Conservation (phyloP, 768 basidiomycete species). For the Hygrophoropsis aurantiaca region DNA sequence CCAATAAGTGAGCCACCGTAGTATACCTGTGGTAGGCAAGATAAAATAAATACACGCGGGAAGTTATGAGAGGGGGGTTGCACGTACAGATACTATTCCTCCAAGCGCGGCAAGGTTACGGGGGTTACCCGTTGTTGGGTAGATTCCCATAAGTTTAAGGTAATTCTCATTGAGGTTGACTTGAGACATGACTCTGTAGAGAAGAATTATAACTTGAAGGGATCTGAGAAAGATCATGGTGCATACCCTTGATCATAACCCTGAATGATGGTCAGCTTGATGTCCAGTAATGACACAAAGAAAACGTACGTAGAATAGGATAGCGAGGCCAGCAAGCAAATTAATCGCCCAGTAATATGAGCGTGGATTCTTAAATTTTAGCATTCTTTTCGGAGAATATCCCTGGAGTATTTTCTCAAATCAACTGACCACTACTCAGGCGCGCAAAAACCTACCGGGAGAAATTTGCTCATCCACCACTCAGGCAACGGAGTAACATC, state of each 20-base stretch:
- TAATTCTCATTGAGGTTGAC: conserved; percentile 7
- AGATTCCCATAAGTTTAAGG: conserved; percentile 4
- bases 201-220: background rate
- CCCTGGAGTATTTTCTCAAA: background rate
- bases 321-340: conserved; percentile 4
- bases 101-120: conserved; percentile 8
- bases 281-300: background rate
- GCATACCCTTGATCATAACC: conserved; percentile 7
- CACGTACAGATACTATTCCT: conserved; percentile 8
- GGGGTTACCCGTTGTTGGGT: conserved; percentile 5
- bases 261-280: background rate
- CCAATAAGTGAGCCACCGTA: background rate
- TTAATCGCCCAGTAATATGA: conserved; percentile 9
- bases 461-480: conserved; percentile 7
- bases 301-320: conserved; percentile 1
- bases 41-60: background rate
- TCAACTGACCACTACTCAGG: background rate
- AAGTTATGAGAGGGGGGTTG: background rate
- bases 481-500: background rate
- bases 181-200: conserved; percentile 6
- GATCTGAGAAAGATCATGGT: background rate
- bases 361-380: conserved; percentile 1
- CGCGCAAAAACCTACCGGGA: conserved; percentile 2
- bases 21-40: background rate
- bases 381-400: conserved; percentile 3